These are phyloP conservation scores for Waltergamsia citrina DNA, from an alignment of 2,329 filamentous ascomycete genomes.

Conservation along the genomic window DNA sequence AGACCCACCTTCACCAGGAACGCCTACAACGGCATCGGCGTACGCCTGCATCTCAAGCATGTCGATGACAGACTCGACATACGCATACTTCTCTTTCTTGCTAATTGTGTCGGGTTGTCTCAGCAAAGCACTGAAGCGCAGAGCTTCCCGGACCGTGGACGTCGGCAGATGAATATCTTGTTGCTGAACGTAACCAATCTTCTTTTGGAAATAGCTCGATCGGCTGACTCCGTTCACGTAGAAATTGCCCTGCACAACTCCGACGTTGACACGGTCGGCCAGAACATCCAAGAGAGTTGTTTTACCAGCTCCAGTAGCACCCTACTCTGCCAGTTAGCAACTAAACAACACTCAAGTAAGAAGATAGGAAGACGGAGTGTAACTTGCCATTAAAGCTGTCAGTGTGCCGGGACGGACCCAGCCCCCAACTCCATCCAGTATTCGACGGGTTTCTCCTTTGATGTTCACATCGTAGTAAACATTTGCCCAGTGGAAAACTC, in stretches of 20 bases:
- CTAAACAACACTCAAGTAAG: no score
- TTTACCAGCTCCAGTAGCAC: conserved; percentile 74
- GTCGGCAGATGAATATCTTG: conserved; percentile 55
- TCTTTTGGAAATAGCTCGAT: conserved; percentile 65
- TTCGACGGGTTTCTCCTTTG: conserved; percentile 59
- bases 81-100: conserved; percentile 51
- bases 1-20: conserved; percentile 51
- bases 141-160: conserved; percentile 53
- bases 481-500: conserved; percentile 48
- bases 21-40: conserved; percentile 51
- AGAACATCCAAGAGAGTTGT: conserved; percentile 71
- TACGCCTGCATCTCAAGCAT: conserved; percentile 56
- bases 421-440: conserved; percentile 54
- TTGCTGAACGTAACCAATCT: conserved; percentile 58
- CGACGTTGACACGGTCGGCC: conserved; percentile 66
- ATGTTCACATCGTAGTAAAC: conserved; percentile 63
- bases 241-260: conserved; percentile 66
- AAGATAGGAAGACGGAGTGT: no score
- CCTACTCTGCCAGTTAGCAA: no score
- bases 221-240: conserved; percentile 62
- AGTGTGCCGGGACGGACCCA: conserved; percentile 74
- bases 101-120: conserved; percentile 46
- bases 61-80: conserved; percentile 55
- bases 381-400: conserved; percentile 72
- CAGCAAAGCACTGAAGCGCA: conserved; percentile 55